Percentiles rank a stretch among this genome's conserved stretches.
Conservation (phyloP, 2,329 filamentous ascomycete genomes). For the Rhexocercosporidium sp. region DNA sequence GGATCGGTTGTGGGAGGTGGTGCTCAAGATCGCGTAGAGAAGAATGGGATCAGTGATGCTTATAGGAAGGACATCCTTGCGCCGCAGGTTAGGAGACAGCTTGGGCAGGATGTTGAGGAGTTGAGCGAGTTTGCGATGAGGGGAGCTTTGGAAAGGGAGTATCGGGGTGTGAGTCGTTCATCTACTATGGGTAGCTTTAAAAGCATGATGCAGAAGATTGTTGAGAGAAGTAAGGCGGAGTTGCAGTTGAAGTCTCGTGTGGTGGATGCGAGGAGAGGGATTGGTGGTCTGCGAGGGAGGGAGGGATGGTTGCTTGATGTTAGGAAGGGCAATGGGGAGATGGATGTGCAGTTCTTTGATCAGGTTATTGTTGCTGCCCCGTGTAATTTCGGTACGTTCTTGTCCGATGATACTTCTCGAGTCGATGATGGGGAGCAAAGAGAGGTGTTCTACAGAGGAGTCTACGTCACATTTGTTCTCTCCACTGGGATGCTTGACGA, state of each 20-base stretch:
- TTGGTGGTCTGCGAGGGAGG: not conserved
- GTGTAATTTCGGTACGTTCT: conserved; percentile 7
- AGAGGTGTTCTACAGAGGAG: conserved; percentile 17
- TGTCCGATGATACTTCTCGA: not conserved
- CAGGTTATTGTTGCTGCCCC: conserved; percentile 26
- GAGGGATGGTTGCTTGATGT: conserved; percentile 19
- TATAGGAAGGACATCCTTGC: conserved; percentile 26
- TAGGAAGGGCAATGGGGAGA: not conserved
- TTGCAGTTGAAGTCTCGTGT: conserved; percentile 21
- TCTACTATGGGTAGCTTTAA: conserved; percentile 9
- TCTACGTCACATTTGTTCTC: conserved; percentile 23
- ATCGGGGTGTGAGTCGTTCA: not conserved
- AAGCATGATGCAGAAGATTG: conserved; percentile 16
- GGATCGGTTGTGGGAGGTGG: not conserved
- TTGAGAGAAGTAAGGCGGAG: conserved; percentile 13
- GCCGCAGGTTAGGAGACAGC: conserved; percentile 23
- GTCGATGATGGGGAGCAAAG: not conserved
- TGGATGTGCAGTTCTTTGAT: conserved; percentile 19
- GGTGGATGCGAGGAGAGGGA: conserved; percentile 2
- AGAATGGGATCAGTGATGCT: conserved; percentile 12
- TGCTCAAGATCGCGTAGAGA: conserved; percentile 10
- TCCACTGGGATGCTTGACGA: not conserved
- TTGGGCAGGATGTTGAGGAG: conserved; percentile 20
- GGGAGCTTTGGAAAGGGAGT: conserved; percentile 22
- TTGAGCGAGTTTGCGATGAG: conserved; percentile 22